A percentile compares a stretch with the other conserved stretches of the same genome.
Conservation (phyloP, 2,329 filamentous ascomycete genomes). For the Xylaria hypoxylon region DNA sequence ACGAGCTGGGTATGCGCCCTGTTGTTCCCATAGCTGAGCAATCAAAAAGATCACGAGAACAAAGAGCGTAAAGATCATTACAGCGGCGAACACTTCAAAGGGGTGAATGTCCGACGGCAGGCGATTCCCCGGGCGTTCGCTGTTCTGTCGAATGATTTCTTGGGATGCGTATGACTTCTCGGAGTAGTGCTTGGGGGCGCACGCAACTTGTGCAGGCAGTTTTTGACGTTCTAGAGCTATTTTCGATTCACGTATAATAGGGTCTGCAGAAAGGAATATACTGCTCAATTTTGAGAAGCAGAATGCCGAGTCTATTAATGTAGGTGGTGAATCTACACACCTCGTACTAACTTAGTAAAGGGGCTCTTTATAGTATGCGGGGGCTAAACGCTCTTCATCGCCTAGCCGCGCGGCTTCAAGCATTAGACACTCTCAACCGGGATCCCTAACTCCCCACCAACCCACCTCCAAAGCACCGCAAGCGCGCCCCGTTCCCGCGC, state of each 20-base stretch:
- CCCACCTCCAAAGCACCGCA: constrained; percentile 26
- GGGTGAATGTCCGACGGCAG: constrained; percentile 9
- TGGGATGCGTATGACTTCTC: constrained; percentile 9
- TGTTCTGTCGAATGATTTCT: constrained; percentile 12
- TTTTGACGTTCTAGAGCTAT: constrained; percentile 10
- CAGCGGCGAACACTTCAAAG: constrained; percentile 11
- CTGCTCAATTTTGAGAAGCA: neutral
- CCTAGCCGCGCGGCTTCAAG: constrained; percentile 7
- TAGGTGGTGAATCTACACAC: no score
- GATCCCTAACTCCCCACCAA: constrained; percentile 28
- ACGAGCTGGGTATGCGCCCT: constrained; percentile 12
- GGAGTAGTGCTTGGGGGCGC: constrained; percentile 7
- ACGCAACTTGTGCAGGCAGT: constrained; percentile 5
- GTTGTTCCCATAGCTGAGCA: constrained; percentile 10
- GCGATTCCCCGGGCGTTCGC: constrained; percentile 11
- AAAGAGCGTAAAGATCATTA: constrained; percentile 12
- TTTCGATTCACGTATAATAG: constrained; percentile 6
- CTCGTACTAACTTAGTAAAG: no score
- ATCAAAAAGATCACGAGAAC: constrained; percentile 12
- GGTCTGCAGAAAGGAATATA: neutral
- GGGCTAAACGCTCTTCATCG: constrained; percentile 10
- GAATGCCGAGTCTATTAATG: no score
- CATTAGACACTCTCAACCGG: constrained; percentile 12
- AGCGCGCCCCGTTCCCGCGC: constrained; percentile 28
- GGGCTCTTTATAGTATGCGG: constrained; percentile 7